Evolutionary conservation across 768 basidiomycete species (phyloP).

Genomic region (Rhizopogon salebrosus): DNA sequence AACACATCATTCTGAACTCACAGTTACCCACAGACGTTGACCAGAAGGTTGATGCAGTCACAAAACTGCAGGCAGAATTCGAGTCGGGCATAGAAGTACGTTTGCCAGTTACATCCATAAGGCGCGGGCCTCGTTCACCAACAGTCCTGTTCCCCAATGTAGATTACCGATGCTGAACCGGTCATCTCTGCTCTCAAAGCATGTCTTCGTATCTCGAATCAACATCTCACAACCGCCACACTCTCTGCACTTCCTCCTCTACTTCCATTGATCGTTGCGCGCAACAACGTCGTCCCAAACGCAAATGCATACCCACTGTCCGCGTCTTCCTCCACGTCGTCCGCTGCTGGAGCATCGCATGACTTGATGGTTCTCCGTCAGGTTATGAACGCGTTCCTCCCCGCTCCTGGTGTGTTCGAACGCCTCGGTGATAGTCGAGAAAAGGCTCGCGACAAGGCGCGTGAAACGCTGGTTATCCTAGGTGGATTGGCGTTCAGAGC

Average conservation of each 20-base stretch:
- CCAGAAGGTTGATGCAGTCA: conserved; percentile 73
- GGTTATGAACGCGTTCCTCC: conserved; percentile 62
- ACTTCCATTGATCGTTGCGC: conserved; percentile 56
- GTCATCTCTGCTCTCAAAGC: conserved; percentile 67
- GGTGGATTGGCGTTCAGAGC: conserved; percentile 68
- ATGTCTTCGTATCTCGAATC: conserved; percentile 75
- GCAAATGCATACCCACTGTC: conserved; percentile 35
- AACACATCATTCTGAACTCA: conserved; percentile 5
- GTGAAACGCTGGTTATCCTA: conserved; percentile 69
- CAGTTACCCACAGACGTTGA: conserved; percentile 58
- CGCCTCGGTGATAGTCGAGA: conserved; percentile 77
- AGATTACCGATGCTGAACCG: conserved; percentile 73
- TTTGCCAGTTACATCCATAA: conserved; percentile 4
- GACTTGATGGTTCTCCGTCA: conserved; percentile 63
- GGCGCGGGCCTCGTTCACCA: background rate
- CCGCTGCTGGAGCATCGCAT: conserved; percentile 35
- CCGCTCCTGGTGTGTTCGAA: conserved; percentile 75
- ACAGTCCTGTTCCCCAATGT: conserved; percentile 7
- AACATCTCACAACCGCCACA: conserved; percentile 75
- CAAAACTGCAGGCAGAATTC: conserved; percentile 72
- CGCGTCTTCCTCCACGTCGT: conserved; percentile 49
- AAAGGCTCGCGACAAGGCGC: conserved; percentile 64
- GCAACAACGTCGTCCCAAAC: conserved; percentile 22
- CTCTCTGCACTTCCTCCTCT: conserved; percentile 64
- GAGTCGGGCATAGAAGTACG: conserved; percentile 66